These are phyloP conservation scores for Monosporascus ibericus DNA, from an alignment of 2,329 filamentous ascomycete genomes.

Conservation along the genomic window DNA sequence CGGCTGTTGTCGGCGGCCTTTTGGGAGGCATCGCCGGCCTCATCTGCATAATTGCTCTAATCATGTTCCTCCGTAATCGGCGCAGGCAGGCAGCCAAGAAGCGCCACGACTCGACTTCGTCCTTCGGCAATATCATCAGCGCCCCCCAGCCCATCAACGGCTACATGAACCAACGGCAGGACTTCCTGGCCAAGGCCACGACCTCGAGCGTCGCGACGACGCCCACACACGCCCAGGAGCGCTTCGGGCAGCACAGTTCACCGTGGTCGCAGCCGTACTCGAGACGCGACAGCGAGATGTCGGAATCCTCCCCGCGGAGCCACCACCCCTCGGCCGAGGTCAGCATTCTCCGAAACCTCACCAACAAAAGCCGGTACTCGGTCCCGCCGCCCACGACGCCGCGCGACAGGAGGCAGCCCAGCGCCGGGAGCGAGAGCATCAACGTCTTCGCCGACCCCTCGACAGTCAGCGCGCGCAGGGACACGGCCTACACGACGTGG, in stretches of 20 bases:
- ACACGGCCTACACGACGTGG: constrained; percentile 19
- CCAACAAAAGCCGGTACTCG: constrained; percentile 10
- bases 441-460: constrained; percentile 23
- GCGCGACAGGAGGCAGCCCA: constrained; percentile 6
- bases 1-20: constrained; percentile 25
- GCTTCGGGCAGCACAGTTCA: constrained; percentile 1
- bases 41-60: constrained; percentile 7
- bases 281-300: constrained; percentile 16
- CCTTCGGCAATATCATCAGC: constrained; percentile 25
- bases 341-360: constrained; percentile 19
- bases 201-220: constrained; percentile 14
- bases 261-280: constrained; percentile 9
- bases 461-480: constrained; percentile 10
- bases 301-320: constrained; percentile 15
- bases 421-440: constrained; percentile 20
- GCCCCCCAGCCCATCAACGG: constrained; percentile 21
- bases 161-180: constrained; percentile 17
- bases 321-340: constrained; percentile 24
- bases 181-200: constrained; percentile 22
- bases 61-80: constrained; percentile 13
- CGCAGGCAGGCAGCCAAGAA: constrained; percentile 6
- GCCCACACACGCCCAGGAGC: constrained; percentile 5
- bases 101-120: constrained; percentile 12
- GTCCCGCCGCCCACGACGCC: constrained; percentile 1
- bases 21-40: constrained; percentile 19